phyloP scores from a whole-genome alignment of 1,284 basidiomycete genomes.

The Volvariella volvacea region DNA sequence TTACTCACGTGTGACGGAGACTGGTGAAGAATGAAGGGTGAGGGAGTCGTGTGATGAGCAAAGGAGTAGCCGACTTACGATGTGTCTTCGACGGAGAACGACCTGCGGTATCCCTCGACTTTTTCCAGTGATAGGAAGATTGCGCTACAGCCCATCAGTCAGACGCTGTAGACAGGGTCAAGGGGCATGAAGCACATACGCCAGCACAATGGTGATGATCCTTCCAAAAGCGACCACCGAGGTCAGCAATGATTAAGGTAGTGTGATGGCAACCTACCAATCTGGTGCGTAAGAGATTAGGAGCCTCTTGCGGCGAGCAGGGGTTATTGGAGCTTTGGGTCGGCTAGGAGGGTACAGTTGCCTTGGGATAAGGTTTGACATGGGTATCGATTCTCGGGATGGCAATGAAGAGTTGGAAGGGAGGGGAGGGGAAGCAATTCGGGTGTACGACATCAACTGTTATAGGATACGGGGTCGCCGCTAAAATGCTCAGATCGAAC shows the following conservation, averaged over 20 bases:
- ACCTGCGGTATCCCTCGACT: constrained; percentile 76
- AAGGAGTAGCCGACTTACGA: constrained; percentile 39
- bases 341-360: constrained; percentile 4
- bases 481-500: no score
- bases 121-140: constrained; percentile 65
- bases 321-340: constrained; percentile 19
- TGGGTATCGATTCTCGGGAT: constrained; percentile 9
- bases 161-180: constrained; percentile 4
- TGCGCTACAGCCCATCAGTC: constrained; percentile 33
- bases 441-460: constrained; percentile 1
- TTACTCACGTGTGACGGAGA: constrained; percentile 50
- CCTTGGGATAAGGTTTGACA: constrained; percentile 5
- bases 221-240: constrained; percentile 24
- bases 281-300: constrained; percentile 63
- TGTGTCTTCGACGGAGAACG: constrained; percentile 79
- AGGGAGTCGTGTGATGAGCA: constrained; percentile 1
- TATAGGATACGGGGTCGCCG: no score
- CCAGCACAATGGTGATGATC: constrained; percentile 62
- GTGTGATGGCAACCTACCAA: constrained; percentile 47
- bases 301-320: constrained; percentile 33
- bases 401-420: constrained; percentile 5
- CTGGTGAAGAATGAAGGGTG: constrained; percentile 13
- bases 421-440: constrained; percentile 10
- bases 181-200: constrained; percentile 39
- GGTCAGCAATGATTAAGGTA: no score